Percentiles rank a stretch among this genome's conserved stretches.
phyloP scores from a whole-genome alignment of 768 basidiomycete species.

The Lepiota venenata region DNA sequence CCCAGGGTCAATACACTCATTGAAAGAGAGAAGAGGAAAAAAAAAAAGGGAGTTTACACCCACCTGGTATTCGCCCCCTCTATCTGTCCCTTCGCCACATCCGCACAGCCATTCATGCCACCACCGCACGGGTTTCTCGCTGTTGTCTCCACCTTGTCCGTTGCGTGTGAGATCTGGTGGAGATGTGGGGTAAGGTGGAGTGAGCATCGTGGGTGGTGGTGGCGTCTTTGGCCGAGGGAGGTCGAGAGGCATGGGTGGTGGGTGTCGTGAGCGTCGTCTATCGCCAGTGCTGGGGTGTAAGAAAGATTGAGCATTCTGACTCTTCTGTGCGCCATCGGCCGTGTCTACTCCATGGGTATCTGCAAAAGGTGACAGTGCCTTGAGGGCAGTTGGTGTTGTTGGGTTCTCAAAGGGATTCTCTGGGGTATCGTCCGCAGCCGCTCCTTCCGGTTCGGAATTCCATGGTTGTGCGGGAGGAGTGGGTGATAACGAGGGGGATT shows the following conservation, averaged over 20 bases:
- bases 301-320: background rate
- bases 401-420: slow-evolving; percentile 12
- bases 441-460: background rate
- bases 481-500: slow-evolving; percentile 32
- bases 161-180: slow-evolving; percentile 16
- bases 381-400: slow-evolving; percentile 5
- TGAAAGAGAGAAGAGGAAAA: background rate
- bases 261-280: slow-evolving; percentile 18
- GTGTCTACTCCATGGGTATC: slow-evolving; percentile 27
- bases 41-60: slow-evolving; percentile 15
- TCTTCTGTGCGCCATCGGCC: slow-evolving; percentile 18
- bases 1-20: background rate
- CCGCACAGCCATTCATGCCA: slow-evolving; percentile 90
- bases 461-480: background rate
- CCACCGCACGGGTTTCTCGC: slow-evolving; percentile 49
- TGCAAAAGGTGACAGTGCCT: slow-evolving; percentile 47
- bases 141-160: slow-evolving; percentile 22
- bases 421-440: background rate
- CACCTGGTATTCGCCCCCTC: slow-evolving; percentile 73
- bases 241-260: slow-evolving; percentile 55
- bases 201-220: slow-evolving; percentile 31
- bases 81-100: slow-evolving; percentile 69
- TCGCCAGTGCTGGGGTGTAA: background rate
- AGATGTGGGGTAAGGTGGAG: slow-evolving; percentile 20
- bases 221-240: slow-evolving; percentile 44